Evolutionary conservation across 768 basidiomycete genomes (phyloP).

Genomic region (Mycena rosella): DNA sequence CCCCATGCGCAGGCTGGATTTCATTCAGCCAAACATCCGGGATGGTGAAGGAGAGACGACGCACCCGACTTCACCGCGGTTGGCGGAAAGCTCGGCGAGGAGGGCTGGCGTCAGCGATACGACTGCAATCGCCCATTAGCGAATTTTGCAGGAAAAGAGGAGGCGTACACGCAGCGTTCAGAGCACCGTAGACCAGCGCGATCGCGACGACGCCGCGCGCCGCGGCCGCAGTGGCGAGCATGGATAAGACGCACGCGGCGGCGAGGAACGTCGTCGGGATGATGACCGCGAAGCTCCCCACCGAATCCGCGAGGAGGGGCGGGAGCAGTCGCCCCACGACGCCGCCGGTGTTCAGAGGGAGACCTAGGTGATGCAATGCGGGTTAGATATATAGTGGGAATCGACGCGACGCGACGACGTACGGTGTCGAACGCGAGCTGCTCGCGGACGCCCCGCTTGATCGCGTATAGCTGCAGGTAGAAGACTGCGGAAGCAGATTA

Average conservation of each 20-base stretch:
- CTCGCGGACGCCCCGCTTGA: constrained; percentile 20
- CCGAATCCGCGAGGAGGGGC: constrained; percentile 14
- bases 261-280: constrained; percentile 19
- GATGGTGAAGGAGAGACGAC: not conserved
- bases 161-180: constrained; percentile 29
- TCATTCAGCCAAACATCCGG: no score
- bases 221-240: constrained; percentile 11
- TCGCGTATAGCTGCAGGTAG: constrained; percentile 29
- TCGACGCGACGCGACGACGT: constrained; percentile 2
- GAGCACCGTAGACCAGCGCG: constrained; percentile 22
- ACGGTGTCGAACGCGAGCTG: constrained; percentile 29
- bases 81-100: constrained; percentile 21
- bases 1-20: constrained; percentile 27
- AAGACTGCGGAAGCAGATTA: constrained; percentile 9
- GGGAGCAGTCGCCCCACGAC: constrained; percentile 17
- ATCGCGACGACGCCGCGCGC: constrained; percentile 9
- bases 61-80: constrained; percentile 28
- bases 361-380: not conserved
- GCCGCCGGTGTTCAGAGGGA: constrained; percentile 25
- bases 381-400: not conserved
- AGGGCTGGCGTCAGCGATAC: constrained; percentile 30
- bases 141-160: no score
- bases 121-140: not conserved
- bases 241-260: constrained; percentile 14
- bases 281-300: constrained; percentile 28